These are phyloP conservation scores for Brettanomyces nanus DNA, from an alignment of 805 yeast genomes.

Conservation along the genomic window DNA sequence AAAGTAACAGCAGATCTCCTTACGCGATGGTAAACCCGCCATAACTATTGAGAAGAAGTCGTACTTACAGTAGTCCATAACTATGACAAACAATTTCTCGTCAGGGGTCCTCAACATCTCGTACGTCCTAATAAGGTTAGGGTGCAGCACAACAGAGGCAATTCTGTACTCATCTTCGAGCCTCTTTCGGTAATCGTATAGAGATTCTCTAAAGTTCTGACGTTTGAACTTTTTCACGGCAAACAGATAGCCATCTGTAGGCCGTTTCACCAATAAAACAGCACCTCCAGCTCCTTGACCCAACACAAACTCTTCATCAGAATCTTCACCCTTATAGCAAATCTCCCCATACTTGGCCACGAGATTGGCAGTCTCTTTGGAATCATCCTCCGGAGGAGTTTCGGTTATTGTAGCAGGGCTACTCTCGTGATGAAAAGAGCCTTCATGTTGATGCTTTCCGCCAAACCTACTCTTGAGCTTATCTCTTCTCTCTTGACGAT, in stretches of 20 bases:
- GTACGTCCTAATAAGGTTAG: constrained; percentile 70
- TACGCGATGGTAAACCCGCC: constrained; percentile 68
- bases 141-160: constrained; percentile 71
- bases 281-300: constrained; percentile 97
- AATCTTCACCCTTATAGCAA: background rate
- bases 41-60: constrained; percentile 91
- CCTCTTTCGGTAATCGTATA: constrained; percentile 63
- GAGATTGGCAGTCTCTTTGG: background rate
- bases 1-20: constrained; percentile 74
- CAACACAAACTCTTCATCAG: background rate
- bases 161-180: constrained; percentile 77
- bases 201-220: constrained; percentile 52
- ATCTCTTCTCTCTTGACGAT: background rate
- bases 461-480: background rate
- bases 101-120: constrained; percentile 63
- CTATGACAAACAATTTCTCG: constrained; percentile 52
- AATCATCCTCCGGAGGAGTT: background rate
- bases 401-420: background rate
- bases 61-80: constrained; percentile 89
- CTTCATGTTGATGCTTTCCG: background rate
- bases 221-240: constrained; percentile 86
- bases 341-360: constrained; percentile 6
- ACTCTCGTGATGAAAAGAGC: background rate
- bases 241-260: constrained; percentile 48
- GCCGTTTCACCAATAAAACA: constrained; percentile 63